These are phyloP conservation scores for Cyberlindnera xishuangbannaensis DNA, from an alignment of 805 yeast genomes.

Conservation along the genomic window DNA sequence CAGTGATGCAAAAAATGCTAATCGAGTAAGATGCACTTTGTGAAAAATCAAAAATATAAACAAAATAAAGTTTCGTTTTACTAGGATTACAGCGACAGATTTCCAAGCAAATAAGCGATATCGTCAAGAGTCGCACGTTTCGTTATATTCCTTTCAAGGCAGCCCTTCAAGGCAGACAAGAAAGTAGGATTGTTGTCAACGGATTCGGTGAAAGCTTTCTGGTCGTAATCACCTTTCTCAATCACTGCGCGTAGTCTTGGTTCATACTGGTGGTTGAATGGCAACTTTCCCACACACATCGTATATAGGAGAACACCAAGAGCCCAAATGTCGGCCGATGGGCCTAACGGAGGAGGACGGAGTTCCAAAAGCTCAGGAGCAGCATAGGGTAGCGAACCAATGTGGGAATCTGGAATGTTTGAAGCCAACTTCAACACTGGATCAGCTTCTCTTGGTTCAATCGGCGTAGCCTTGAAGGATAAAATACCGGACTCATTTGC, in stretches of 20 bases:
- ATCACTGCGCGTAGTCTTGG: slow-evolving; percentile 74
- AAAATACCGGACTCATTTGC: slow-evolving; percentile 6
- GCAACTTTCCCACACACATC: slow-evolving; percentile 66
- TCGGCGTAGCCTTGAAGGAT: slow-evolving; percentile 15
- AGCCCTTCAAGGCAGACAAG: slow-evolving; percentile 40
- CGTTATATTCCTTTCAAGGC: slow-evolving; percentile 47
- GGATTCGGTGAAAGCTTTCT: slow-evolving; percentile 37
- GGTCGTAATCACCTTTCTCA: slow-evolving; percentile 56
- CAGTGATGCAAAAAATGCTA: too few species aligned
- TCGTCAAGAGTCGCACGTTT: slow-evolving; percentile 43
- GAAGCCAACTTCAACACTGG: slow-evolving; percentile 11
- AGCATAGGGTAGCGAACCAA: slow-evolving; percentile 91
- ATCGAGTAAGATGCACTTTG: too few species aligned
- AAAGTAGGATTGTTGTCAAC: slow-evolving; percentile 27
- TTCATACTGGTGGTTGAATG: slow-evolving; percentile 80
- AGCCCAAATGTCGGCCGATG: slow-evolving; percentile 86
- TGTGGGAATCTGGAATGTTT: slow-evolving; percentile 51
- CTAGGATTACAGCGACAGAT: too few species aligned
- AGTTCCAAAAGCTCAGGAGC: slow-evolving; percentile 77
- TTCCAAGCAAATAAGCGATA: neutral
- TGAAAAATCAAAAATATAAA: too few species aligned
- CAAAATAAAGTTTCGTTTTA: too few species aligned
- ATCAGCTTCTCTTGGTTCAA: slow-evolving; percentile 7
- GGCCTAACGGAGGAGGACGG: slow-evolving; percentile 53
- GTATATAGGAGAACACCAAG: slow-evolving; percentile 75